A percentile compares a stretch with the other conserved stretches of the same genome.
phyloP scores from a whole-genome alignment of 2,329 filamentous ascomycete species.

The Talaromyces sp. region DNA sequence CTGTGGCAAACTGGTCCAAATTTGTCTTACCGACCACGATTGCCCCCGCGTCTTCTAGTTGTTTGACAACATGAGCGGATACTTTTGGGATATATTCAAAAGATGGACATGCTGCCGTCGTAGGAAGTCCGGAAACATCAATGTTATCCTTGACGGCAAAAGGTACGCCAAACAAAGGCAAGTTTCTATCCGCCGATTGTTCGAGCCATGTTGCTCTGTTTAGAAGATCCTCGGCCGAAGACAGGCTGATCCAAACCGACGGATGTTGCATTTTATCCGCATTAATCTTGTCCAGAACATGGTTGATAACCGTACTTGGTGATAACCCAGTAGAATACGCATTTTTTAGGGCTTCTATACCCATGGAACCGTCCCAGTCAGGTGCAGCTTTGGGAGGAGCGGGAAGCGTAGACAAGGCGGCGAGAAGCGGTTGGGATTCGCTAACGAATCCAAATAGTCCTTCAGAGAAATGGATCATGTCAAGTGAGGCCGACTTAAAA shows the following conservation, averaged over 20 bases:
- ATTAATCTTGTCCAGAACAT: constrained; percentile 3
- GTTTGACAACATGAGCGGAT: constrained; percentile 45
- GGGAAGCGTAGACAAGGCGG: constrained; percentile 4
- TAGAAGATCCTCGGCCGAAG: constrained; percentile 40
- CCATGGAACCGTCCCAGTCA: constrained; percentile 6
- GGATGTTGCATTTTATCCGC: constrained; percentile 3
- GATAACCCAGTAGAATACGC: constrained; percentile 32
- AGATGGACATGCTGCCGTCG: constrained; percentile 46
- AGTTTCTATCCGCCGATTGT: neutral
- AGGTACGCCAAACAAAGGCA: constrained; percentile 46
- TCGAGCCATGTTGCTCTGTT: constrained; percentile 35
- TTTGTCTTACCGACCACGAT: constrained; percentile 56
- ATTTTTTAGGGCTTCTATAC: constrained; percentile 10
- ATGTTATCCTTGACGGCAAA: constrained; percentile 49
- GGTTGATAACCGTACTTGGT: constrained; percentile 41
- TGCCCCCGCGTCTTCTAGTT: constrained; percentile 48
- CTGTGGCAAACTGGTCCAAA: constrained; percentile 60
- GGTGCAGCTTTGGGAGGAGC: constrained; percentile 10
- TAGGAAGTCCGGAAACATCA: constrained; percentile 41
- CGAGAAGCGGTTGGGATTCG: constrained; percentile 19
- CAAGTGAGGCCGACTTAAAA: constrained; percentile 33
- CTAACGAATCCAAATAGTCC: constrained; percentile 32
- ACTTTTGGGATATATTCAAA: constrained; percentile 46
- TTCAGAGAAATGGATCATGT: constrained; percentile 34
- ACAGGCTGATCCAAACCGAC: constrained; percentile 7